phyloP scores from a whole-genome alignment of 164 flowering plant genomes.

The Sextonia rubra region DNA sequence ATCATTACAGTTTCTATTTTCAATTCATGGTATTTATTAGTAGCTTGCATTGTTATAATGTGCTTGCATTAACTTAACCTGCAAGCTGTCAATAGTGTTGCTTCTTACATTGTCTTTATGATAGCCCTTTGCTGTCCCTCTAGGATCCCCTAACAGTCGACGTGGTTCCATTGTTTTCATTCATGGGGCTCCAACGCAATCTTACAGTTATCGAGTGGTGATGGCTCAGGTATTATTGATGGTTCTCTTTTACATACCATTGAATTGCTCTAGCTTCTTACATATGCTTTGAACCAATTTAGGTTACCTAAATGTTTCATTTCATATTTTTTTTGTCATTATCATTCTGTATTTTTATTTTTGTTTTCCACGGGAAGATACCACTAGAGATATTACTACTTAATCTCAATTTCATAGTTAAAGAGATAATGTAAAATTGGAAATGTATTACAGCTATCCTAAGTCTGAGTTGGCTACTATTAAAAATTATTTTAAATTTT shows the following conservation, averaged over 20 bases:
- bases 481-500: no score
- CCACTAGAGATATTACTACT: no score
- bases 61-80: neutral
- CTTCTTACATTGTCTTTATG: neutral
- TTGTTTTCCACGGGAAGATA: no score
- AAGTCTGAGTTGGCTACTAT: no score
- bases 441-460: no score
- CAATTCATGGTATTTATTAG: neutral
- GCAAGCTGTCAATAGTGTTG: neutral
- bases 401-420: no score
- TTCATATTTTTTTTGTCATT: no score
- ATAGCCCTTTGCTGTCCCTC: conserved; percentile 7
- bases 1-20: no score
- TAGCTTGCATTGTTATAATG: neutral
- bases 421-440: no score
- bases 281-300: no score
- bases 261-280: neutral
- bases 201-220: conserved; percentile 83
- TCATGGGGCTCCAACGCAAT: conserved; percentile 98
- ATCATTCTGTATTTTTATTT: no score
- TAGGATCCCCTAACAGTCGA: conserved; percentile 61
- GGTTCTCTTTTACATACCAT: conserved; percentile 1
- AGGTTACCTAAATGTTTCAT: no score
- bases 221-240: conserved; percentile 69
- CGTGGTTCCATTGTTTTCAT: conserved; percentile 84